Evolutionary conservation across 2,329 filamentous ascomycete species (phyloP).

Genomic region (Neonectria faginata): DNA sequence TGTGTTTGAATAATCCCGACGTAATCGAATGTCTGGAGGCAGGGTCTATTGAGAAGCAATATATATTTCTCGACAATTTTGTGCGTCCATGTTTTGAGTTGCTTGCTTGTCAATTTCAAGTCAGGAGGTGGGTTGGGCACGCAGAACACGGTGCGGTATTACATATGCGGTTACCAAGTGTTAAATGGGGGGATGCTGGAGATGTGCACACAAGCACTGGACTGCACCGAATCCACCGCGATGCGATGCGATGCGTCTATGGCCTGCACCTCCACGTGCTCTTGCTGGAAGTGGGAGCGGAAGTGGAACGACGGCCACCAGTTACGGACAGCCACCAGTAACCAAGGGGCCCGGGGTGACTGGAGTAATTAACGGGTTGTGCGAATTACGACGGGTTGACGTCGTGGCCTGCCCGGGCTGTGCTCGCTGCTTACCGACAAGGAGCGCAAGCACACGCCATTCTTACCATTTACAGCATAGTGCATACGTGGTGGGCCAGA

Average conservation of each 20-base stretch:
- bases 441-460: not conserved
- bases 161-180: not conserved
- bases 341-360: conserved; percentile 5
- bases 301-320: not conserved
- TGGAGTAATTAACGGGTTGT: conserved; percentile 11
- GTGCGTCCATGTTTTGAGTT: not conserved
- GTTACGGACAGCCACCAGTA: not conserved
- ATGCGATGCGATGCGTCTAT: not conserved
- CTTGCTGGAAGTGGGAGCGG: not conserved
- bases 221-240: not conserved
- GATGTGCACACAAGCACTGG: no score
- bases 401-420: conserved; percentile 7
- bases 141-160: not conserved
- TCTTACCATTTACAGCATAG: conserved; percentile 13
- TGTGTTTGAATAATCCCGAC: no score
- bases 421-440: conserved; percentile 8
- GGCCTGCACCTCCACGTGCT: not conserved
- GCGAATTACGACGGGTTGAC: conserved; percentile 15
- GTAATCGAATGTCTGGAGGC: no score
- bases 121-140: not conserved
- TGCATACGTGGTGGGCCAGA: not conserved
- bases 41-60: no score
- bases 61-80: not conserved
- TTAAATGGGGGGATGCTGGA: not conserved
- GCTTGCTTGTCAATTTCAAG: no score